These are phyloP conservation scores for Adansonia rubrostipa DNA, from an alignment of 441 rosid genomes.

Conservation along the genomic window DNA sequence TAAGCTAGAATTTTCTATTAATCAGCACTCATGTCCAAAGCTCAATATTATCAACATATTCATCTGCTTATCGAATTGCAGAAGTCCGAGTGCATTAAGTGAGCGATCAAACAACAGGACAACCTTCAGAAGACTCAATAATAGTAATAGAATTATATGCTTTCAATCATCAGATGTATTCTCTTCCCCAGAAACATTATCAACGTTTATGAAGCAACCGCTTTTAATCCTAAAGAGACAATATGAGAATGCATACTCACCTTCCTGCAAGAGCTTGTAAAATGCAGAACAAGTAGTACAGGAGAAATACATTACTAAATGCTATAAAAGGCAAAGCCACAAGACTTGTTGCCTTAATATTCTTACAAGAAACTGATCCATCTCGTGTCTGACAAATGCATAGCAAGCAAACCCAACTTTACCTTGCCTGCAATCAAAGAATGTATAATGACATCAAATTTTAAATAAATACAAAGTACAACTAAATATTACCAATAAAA, in stretches of 20 bases:
- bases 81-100: not conserved
- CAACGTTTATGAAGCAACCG: constrained; percentile 23
- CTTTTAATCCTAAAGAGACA: constrained; percentile 26
- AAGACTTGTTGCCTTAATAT: constrained; percentile 55
- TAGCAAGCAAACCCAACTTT: constrained; percentile 21
- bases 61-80: not conserved
- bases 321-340: constrained; percentile 67
- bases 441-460: not conserved
- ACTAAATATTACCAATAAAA: constrained; percentile 10
- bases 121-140: not conserved
- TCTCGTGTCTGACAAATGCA: constrained; percentile 80
- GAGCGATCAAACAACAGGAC: not conserved
- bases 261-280: constrained; percentile 82
- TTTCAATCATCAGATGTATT: constrained; percentile 10
- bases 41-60: not conserved
- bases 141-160: not conserved
- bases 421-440: constrained; percentile 14
- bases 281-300: constrained; percentile 85
- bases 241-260: constrained; percentile 42
- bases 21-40: not conserved
- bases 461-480: constrained; percentile 7
- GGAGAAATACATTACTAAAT: constrained; percentile 79
- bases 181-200: constrained; percentile 14
- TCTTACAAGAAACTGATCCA: constrained; percentile 52
- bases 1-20: not conserved